A percentile compares a stretch with the other conserved stretches of the same genome.
Evolutionary conservation across 2,329 filamentous ascomycete genomes (phyloP).

Genomic region (Microdochium trichocladiopsis): DNA sequence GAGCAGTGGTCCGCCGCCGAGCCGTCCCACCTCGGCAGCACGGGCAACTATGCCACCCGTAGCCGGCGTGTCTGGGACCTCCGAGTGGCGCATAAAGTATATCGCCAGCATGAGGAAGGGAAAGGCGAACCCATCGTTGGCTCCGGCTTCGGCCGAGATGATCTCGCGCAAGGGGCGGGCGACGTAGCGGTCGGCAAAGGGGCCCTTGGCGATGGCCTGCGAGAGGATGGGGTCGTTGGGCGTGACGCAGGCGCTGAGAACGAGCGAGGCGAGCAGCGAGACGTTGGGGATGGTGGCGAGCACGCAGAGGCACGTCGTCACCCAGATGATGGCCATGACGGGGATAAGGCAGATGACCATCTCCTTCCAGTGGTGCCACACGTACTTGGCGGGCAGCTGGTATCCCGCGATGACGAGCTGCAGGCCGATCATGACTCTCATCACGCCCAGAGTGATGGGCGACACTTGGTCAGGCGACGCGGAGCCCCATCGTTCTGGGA

Average conservation of each 20-base stretch:
- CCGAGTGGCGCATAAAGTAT: conserved; percentile 48
- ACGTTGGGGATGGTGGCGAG: conserved; percentile 47
- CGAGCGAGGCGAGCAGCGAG: conserved; percentile 43
- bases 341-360: conserved; percentile 48
- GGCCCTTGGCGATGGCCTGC: conserved; percentile 54
- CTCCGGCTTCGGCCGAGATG: conserved; percentile 55
- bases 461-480: conserved; percentile 23
- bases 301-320: conserved; percentile 49
- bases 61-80: conserved; percentile 19
- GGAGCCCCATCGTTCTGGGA: conserved; percentile 31
- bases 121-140: conserved; percentile 57
- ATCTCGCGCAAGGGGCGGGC: conserved; percentile 49
- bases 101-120: conserved; percentile 53
- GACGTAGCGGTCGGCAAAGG: conserved; percentile 56
- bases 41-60: conserved; percentile 13
- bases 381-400: conserved; percentile 52
- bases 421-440: conserved; percentile 54
- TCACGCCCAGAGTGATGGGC: conserved; percentile 38
- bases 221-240: conserved; percentile 57
- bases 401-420: conserved; percentile 59
- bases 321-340: conserved; percentile 57
- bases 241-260: conserved; percentile 54
- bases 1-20: conserved; percentile 41
- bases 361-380: conserved; percentile 39
- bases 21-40: conserved; percentile 34